Base-by-base conservation (phyloP, 768 basidiomycete genomes). In the Tricholoma sp. region DNA sequence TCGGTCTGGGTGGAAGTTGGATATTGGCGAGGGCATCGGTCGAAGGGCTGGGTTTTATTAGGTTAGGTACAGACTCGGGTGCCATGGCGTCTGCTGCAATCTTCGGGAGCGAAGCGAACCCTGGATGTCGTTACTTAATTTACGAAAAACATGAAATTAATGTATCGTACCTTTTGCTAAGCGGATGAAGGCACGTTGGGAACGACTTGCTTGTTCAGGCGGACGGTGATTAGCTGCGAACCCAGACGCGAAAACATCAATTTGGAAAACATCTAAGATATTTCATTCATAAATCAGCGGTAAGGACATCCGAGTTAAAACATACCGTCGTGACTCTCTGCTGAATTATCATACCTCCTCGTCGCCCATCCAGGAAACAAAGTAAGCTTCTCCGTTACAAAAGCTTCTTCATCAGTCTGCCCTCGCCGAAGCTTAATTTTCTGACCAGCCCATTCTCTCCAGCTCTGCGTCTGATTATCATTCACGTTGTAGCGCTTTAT, bases 321-420 rank as follows among this genome's bases (percentile, higher is more conserved):
- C n/a, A n/a, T 56, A 41, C 64, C 55, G 18, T 27, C 24, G 5
- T 27, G 24, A 27, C 41, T 60, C 16, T 19, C 52, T 50, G 43
- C 62, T 39, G 59, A 61, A 47, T 57, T 63, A 14, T 60, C 69
- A 64, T 81, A 83, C 27, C 80, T 71, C 52, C 82, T 75, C 5
- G 80, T 78, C 2, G 90, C 91, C 89, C 90, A 94, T 2, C 91
- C 89, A 4, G 91, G 91, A 71, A 93, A 92, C 21, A 91, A 65
- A 16, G 77, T 74, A 3, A 88, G 64, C 39, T 75, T 74, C 61
- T 88, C 85, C 39, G 58, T 59, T 27, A 51, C 53, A 6, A 32
- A 35, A 22, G 56, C 61, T 4, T 54, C 47, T 37, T 49, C 62
- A 27, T 65, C 60, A 32, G 50, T 53, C 11, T 51, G 46, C 12